Conservation (phyloP, 2,329 filamentous ascomycete genomes). For the Bimuria novae-zelandiae region DNA sequence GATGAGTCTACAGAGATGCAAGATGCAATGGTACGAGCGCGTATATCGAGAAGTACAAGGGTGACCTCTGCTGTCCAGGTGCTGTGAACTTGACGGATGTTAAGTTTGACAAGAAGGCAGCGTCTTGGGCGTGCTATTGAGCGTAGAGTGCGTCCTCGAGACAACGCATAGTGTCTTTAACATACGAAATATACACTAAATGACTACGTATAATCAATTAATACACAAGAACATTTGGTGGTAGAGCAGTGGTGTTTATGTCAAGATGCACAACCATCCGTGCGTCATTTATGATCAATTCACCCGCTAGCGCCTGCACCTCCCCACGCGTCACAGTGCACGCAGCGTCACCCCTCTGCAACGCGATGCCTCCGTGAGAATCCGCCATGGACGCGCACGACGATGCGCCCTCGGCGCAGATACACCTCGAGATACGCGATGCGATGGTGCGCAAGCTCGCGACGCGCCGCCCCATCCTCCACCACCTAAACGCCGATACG, state of each 20-base stretch:
- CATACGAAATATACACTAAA: neutral
- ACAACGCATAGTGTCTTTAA: no score
- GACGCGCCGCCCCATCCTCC: conserved; percentile 58
- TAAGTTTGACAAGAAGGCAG: conserved; percentile 21
- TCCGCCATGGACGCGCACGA: conserved; percentile 39
- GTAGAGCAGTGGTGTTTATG: neutral
- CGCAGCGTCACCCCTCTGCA: conserved; percentile 3
- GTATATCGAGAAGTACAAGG: conserved; percentile 28
- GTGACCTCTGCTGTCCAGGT: conserved; percentile 23
- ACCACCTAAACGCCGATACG: conserved; percentile 70
- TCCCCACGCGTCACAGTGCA: neutral
- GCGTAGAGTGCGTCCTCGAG: no score
- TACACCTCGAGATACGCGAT: conserved; percentile 50
- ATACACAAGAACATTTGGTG: neutral
- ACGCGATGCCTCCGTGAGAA: conserved; percentile 29
- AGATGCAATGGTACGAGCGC: conserved; percentile 20
- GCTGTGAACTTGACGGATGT: conserved; percentile 25
- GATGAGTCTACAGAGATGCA: conserved; percentile 13
- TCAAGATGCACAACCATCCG: neutral
- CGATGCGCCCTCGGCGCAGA: conserved; percentile 45
- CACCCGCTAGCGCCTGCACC: conserved; percentile 8
- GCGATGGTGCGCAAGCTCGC: conserved; percentile 47
- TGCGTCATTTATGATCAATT: conserved; percentile 18
- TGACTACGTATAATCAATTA: neutral
- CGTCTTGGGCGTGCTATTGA: conserved; percentile 14